Evolutionary conservation across 306 rosid genomes (phyloP), one percentile per base, ranked within the genome.

Genomic region (Gillenia trifoliata): DNA sequence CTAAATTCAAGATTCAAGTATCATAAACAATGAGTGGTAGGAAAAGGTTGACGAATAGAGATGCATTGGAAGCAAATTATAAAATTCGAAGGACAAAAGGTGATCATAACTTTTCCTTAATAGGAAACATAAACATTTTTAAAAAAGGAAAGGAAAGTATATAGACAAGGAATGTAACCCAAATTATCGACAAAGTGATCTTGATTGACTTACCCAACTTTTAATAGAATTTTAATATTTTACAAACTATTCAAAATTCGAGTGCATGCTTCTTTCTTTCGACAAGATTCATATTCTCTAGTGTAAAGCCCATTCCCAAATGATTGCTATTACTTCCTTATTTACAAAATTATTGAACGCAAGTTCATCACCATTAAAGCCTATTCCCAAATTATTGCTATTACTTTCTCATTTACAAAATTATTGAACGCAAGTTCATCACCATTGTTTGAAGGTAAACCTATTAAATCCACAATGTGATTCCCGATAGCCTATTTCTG

Each of bases 1-100:
- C 98, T 94, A 71, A 45, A 76, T 50, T 62, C 57, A 74, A 74
- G 50, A 33, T 55, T 22, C 49, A 33, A 73, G 55, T 41, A 2
- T 59, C 25, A 38, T 26, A 40, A 80, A 68, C 49, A 65, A 72
- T 22, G 64, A 70, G 54, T 78, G 63, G 45, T 36, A 20, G 62
- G 61, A 59, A 36, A 19, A 75, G 22, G 13, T 8, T 63, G 30
- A 63, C 33, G 38, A 56, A 16, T 20, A 62, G 12, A 50, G 16
- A 55, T 25, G 60, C 70, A 28, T 19, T 19, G 38, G 54, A 70
- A 68, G 40, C 43, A 71, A 64, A 72, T 76, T 63, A 4, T 31
- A 59, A 77, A 68, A 25, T 23, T 31, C 47, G 13, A 31, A n/a
- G 38, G 5, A 76, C 40, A 68, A 41, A 36, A 29, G 3, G 5